These are phyloP conservation scores for Helichrysum umbraculigerum DNA, from an alignment of 129 eudicot genomes.

Conservation along the genomic window DNA sequence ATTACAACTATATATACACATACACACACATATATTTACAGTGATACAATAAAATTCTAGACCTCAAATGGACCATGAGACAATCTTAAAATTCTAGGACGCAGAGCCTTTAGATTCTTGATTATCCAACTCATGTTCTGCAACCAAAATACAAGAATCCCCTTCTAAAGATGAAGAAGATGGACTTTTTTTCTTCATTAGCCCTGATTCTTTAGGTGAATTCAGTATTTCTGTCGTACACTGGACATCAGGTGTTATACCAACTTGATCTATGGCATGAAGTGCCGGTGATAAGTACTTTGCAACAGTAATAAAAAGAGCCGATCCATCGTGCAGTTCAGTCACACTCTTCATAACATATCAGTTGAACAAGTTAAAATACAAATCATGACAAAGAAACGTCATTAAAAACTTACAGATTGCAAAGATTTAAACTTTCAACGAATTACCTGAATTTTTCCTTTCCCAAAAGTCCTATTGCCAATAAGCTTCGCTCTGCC, in stretches of 20 bases:
- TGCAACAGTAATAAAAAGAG: slow-evolving; percentile 88
- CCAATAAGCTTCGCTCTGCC: slow-evolving; percentile 92
- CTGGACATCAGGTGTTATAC: slow-evolving; percentile 85
- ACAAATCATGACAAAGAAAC: neutral
- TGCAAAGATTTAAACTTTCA: neutral
- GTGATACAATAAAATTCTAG: slow-evolving; percentile 14
- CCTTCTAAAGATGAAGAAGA: slow-evolving; percentile 60
- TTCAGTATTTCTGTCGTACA: slow-evolving; percentile 81
- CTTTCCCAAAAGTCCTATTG: slow-evolving; percentile 87
- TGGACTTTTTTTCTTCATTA: slow-evolving; percentile 42
- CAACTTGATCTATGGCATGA: slow-evolving; percentile 88
- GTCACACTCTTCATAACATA: slow-evolving; percentile 73
- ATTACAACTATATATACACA: slow-evolving; percentile 25
- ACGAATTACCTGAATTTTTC: slow-evolving; percentile 80
- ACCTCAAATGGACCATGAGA: slow-evolving; percentile 17
- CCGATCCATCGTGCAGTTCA: slow-evolving; percentile 87
- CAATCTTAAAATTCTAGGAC: slow-evolving; percentile 43
- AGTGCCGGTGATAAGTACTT: slow-evolving; percentile 91
- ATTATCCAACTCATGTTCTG: slow-evolving; percentile 88
- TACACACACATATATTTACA: slow-evolving; percentile 4
- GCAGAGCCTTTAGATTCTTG: slow-evolving; percentile 83
- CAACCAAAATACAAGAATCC: slow-evolving; percentile 91
- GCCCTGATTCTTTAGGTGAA: slow-evolving; percentile 39
- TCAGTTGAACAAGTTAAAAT: neutral
- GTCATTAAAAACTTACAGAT: neutral